Evolutionary conservation across 2,329 filamentous ascomycete species (phyloP).

Genomic region (Sclerotinia glacialis): DNA sequence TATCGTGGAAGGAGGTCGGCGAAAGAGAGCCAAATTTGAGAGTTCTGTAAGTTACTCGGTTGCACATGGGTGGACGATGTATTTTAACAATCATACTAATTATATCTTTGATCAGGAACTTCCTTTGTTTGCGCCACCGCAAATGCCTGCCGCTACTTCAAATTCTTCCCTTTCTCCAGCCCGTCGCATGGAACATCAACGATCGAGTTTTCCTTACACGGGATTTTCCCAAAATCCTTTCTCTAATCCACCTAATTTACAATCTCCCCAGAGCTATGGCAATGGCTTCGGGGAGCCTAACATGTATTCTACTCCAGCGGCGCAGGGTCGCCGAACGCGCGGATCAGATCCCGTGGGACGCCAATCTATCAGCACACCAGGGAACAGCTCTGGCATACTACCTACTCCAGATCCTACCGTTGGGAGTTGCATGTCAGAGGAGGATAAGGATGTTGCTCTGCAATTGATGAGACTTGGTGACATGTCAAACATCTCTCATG

Average conservation of each 20-base stretch:
- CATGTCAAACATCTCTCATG: slow-evolving; percentile 88
- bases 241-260: slow-evolving; percentile 70
- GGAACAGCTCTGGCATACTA: slow-evolving; percentile 59
- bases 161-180: slow-evolving; percentile 94
- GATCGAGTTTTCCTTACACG: slow-evolving; percentile 72
- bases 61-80: slow-evolving; percentile 2
- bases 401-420: slow-evolving; percentile 97
- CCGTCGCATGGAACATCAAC: slow-evolving; percentile 70
- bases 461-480: slow-evolving; percentile 96
- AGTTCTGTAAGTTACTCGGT: slow-evolving; percentile 75
- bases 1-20: slow-evolving; percentile 92
- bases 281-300: slow-evolving; percentile 53
- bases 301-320: slow-evolving; percentile 63
- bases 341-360: slow-evolving; percentile 50
- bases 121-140: slow-evolving; percentile 88
- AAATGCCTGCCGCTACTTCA: slow-evolving; percentile 92
- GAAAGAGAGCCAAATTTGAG: slow-evolving; percentile 92
- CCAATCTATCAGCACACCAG: slow-evolving; percentile 44
- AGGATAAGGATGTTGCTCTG: slow-evolving; percentile 88
- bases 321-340: slow-evolving; percentile 64
- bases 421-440: slow-evolving; percentile 93
- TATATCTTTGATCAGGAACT: slow-evolving; percentile 65
- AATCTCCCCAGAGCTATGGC: slow-evolving; percentile 77
- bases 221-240: slow-evolving; percentile 77
- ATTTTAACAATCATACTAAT: slow-evolving; percentile 25